These are phyloP conservation scores for Daldinia bambusicola DNA, from an alignment of 495 filamentous ascomycete genomes.

Conservation along the genomic window DNA sequence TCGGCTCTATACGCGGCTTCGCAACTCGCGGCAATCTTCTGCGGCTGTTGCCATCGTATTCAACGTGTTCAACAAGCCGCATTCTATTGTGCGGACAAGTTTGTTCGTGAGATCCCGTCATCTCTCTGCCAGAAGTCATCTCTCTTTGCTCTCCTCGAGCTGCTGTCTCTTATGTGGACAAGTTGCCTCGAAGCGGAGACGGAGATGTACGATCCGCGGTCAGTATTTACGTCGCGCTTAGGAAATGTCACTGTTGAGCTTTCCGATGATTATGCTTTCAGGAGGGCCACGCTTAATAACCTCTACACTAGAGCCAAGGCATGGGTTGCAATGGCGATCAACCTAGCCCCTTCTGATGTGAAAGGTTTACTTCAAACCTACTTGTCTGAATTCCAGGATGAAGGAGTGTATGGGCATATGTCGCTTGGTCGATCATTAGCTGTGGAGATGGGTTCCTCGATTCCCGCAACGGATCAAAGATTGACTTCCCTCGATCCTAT, in stretches of 20 bases:
- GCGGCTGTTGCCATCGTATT: constrained; percentile 90
- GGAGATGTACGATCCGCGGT: constrained; percentile 89
- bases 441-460: constrained; percentile 86
- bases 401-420: constrained; percentile 85
- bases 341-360: constrained; percentile 90
- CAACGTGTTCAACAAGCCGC: constrained; percentile 88
- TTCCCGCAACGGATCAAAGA: constrained; percentile 88
- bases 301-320: constrained; percentile 78
- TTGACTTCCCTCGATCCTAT: constrained; percentile 79
- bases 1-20: constrained; percentile 86
- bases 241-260: constrained; percentile 85
- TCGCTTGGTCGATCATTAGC: constrained; percentile 96
- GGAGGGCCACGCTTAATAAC: constrained; percentile 78
- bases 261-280: constrained; percentile 85
- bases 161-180: constrained; percentile 91
- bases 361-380: constrained; percentile 96
- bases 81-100: constrained; percentile 79
- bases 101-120: constrained; percentile 85
- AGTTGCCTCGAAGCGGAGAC: constrained; percentile 94
- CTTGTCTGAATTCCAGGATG: constrained; percentile 90
- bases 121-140: constrained; percentile 89
- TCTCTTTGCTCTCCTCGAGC: constrained; percentile 89
- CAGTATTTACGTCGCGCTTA: constrained; percentile 76
- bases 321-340: constrained; percentile 83
- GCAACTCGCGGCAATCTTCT: constrained; percentile 85